Percentiles rank a stretch among this genome's conserved stretches.
Conservation (phyloP, 2,329 filamentous ascomycete species). For the Trichoderma afroharzianum region DNA sequence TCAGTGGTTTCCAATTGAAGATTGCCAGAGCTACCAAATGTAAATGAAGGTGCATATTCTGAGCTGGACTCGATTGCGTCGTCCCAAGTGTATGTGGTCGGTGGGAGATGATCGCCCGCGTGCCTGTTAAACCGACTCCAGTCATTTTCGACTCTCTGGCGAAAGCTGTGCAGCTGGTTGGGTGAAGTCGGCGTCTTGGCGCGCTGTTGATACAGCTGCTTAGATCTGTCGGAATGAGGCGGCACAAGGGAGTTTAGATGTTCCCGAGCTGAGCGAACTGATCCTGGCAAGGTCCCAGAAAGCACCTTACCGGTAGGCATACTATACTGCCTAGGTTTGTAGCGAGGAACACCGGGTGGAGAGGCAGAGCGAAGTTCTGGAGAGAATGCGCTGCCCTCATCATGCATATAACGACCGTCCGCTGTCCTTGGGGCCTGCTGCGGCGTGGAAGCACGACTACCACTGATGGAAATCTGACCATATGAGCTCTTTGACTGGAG, state of each 20-base stretch:
- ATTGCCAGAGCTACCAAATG: neutral
- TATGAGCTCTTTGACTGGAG: neutral
- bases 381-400: neutral
- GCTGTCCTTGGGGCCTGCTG: constrained; percentile 7
- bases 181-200: constrained; percentile 6
- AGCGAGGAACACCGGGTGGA: constrained; percentile 14
- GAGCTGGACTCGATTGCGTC: constrained; percentile 1
- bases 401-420: constrained; percentile 14
- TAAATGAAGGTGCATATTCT: neutral
- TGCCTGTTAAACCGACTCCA: constrained; percentile 15
- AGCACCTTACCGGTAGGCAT: constrained; percentile 3
- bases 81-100: neutral
- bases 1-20: neutral
- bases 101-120: neutral
- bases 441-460: neutral
- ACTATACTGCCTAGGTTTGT: constrained; percentile 14
- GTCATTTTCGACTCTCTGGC: constrained; percentile 9
- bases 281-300: neutral
- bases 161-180: constrained; percentile 8
- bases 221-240: neutral
- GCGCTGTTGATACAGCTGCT: neutral
- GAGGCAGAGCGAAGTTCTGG: constrained; percentile 5
- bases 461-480: constrained; percentile 14
- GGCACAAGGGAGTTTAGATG: neutral
- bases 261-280: constrained; percentile 16